Evolutionary conservation across 352 stramenopile species (phyloP).

Genomic region (Phytophthora ohioensis): DNA sequence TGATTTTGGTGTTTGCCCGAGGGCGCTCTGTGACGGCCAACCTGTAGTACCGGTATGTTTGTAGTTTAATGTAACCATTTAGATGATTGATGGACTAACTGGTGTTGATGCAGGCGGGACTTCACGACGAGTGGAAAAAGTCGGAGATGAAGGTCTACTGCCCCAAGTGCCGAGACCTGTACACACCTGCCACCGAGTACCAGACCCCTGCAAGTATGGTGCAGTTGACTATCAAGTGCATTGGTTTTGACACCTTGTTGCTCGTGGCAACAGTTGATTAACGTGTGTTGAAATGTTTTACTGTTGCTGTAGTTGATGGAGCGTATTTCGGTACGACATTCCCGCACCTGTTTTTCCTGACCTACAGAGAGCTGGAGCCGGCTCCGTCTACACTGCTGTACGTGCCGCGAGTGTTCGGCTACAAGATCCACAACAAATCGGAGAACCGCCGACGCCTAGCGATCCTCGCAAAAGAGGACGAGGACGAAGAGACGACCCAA

Average conservation of each 20-base stretch:
- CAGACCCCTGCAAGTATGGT: constrained; percentile 81
- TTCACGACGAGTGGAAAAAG: constrained; percentile 91
- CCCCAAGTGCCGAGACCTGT: constrained; percentile 89
- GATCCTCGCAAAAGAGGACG: constrained; percentile 83
- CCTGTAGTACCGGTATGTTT: constrained; percentile 80
- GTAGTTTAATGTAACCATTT: neutral
- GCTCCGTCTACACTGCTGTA: constrained; percentile 85
- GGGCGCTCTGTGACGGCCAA: constrained; percentile 85
- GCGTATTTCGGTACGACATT: constrained; percentile 99
- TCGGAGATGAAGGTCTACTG: constrained; percentile 93
- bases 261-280: constrained; percentile 1
- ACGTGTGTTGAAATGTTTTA: constrained; percentile 3
- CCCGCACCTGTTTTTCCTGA: constrained; percentile 98
- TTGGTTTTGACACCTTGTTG: neutral
- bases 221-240: too few species aligned
- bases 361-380: constrained; percentile 94
- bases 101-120: constrained; percentile 59
- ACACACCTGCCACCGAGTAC: constrained; percentile 87
- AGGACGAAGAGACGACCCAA: constrained; percentile 76
- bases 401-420: constrained; percentile 92
- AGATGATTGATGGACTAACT: constrained; percentile 14
- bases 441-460: constrained; percentile 85
- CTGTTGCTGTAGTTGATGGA: constrained; percentile 85
- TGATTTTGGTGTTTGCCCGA: constrained; percentile 89
- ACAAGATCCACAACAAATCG: constrained; percentile 92